Conservation (phyloP, 1,139 yeast species). For the Suhomyces maxii region DNA sequence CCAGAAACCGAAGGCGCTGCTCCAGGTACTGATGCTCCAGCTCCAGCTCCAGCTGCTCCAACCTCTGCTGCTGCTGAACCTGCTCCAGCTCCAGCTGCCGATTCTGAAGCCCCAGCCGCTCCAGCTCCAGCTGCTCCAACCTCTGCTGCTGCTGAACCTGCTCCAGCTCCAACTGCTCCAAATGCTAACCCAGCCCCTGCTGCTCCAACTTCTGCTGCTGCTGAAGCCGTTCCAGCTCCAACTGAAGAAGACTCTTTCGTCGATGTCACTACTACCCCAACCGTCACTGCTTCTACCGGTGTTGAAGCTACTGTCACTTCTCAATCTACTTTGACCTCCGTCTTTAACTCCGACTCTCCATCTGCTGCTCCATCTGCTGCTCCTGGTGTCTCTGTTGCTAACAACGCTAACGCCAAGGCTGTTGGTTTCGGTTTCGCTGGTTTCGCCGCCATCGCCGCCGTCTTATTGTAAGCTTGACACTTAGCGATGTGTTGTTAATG, state of each 20-base stretch:
- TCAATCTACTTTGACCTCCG: conserved; percentile 35
- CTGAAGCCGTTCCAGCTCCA: conserved; percentile 16
- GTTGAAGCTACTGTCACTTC: conserved; percentile 36
- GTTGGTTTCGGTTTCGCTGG: conserved; percentile 42
- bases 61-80: conserved; percentile 21
- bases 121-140: conserved; percentile 18
- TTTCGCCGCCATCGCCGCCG: conserved; percentile 46
- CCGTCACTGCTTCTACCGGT: conserved; percentile 36
- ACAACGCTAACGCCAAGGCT: conserved; percentile 28
- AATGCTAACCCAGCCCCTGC: conserved; percentile 17
- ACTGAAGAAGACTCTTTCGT: conserved; percentile 19
- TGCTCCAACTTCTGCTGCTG: conserved; percentile 13
- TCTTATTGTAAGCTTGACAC: conserved; percentile 32
- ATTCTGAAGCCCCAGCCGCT: neutral
- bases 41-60: conserved; percentile 18
- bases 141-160: conserved; percentile 11
- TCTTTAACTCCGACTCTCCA: conserved; percentile 20
- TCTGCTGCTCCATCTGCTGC: conserved; percentile 17
- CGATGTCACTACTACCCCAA: conserved; percentile 31
- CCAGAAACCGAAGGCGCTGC: conserved; percentile 29
- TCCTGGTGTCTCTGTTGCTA: conserved; percentile 22
- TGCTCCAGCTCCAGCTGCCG: conserved; percentile 5
- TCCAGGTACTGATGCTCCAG: conserved; percentile 20
- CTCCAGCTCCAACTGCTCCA: conserved; percentile 10
- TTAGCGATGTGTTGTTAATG: too few species aligned